A percentile compares a stretch with the other conserved stretches of the same genome.
Evolutionary conservation across 2,329 filamentous ascomycete species (phyloP).

Genomic region (Dichotomopilus funicola): DNA sequence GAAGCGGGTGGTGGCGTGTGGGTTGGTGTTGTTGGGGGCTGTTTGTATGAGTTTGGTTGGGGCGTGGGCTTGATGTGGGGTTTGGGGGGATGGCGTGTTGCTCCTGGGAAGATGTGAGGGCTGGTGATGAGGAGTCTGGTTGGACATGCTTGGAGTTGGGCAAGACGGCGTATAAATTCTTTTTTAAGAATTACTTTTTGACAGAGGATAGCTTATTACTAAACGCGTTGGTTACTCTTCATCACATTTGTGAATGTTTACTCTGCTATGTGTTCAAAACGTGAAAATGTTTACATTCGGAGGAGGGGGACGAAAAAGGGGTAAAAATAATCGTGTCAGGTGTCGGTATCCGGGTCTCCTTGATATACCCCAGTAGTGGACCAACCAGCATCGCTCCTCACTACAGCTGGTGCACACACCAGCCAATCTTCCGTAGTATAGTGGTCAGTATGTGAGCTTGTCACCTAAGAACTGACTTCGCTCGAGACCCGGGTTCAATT

Average conservation of each 20-base stretch:
- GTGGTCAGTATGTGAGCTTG: slow-evolving; percentile 18
- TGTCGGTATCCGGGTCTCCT: neutral
- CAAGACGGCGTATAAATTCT: too few species aligned
- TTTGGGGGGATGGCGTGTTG: neutral
- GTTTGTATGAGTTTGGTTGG: slow-evolving; percentile 66
- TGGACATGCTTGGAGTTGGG: too few species aligned
- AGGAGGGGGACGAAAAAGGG: too few species aligned
- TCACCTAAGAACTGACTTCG: slow-evolving; percentile 9
- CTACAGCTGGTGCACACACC: slow-evolving; percentile 13
- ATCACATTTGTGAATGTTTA: too few species aligned
- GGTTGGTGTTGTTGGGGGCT: slow-evolving; percentile 58
- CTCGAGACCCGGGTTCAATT: slow-evolving; percentile 19
- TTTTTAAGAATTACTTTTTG: too few species aligned
- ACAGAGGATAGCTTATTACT: too few species aligned
- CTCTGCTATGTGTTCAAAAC: too few species aligned
- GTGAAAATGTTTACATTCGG: too few species aligned
- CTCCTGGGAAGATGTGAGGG: too few species aligned
- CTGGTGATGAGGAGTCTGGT: too few species aligned
- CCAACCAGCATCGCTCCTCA: neutral
- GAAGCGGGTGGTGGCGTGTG: slow-evolving; percentile 54
- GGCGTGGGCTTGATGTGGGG: slow-evolving; percentile 54
- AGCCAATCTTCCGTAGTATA: slow-evolving; percentile 17
- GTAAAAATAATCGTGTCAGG: neutral
- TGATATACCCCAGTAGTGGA: neutral
- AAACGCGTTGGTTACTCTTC: too few species aligned